Conservation (phyloP, 495 filamentous ascomycete genomes). For the Cercophora sp. region DNA sequence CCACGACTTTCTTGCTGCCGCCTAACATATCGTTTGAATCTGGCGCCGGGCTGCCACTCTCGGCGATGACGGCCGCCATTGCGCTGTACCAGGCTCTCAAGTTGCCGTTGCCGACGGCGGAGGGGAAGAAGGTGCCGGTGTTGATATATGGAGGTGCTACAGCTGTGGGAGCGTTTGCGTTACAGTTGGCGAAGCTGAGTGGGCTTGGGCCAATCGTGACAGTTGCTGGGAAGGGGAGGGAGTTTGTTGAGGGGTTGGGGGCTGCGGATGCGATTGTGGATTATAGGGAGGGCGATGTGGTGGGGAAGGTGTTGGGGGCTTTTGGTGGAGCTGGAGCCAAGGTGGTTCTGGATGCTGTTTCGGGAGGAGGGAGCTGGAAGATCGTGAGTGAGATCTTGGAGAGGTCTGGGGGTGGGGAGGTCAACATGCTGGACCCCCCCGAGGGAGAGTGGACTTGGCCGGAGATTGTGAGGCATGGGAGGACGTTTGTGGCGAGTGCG, state of each 20-base stretch:
- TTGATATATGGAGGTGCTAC: constrained; percentile 40
- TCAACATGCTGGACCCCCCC: constrained; percentile 25
- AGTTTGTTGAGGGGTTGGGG: constrained; percentile 31
- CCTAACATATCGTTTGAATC: constrained; percentile 39
- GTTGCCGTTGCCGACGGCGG: constrained; percentile 22
- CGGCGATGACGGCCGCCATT: constrained; percentile 38
- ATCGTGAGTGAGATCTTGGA: constrained; percentile 23
- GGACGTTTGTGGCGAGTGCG: constrained; percentile 15
- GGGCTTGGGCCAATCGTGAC: constrained; percentile 37
- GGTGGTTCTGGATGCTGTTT: constrained; percentile 30
- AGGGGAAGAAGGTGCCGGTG: constrained; percentile 15
- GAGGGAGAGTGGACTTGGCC: constrained; percentile 23
- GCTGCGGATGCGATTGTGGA: constrained; percentile 37
- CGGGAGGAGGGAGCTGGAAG: constrained; percentile 19
- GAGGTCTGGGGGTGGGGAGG: constrained; percentile 17
- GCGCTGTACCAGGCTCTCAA: constrained; percentile 32
- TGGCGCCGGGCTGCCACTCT: constrained; percentile 38
- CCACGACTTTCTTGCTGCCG: constrained; percentile 40
- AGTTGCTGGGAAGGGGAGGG: constrained; percentile 32
- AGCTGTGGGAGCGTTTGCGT: constrained; percentile 38
- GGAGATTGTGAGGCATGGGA: constrained; percentile 11
- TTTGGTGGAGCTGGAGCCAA: constrained; percentile 29
- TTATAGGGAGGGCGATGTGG: constrained; percentile 38
- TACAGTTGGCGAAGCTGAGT: constrained; percentile 37
- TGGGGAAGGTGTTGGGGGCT: constrained; percentile 28